Evolutionary conservation across 495 filamentous ascomycete genomes (phyloP).

Genomic region (Aspergillus incahuasiensis): DNA sequence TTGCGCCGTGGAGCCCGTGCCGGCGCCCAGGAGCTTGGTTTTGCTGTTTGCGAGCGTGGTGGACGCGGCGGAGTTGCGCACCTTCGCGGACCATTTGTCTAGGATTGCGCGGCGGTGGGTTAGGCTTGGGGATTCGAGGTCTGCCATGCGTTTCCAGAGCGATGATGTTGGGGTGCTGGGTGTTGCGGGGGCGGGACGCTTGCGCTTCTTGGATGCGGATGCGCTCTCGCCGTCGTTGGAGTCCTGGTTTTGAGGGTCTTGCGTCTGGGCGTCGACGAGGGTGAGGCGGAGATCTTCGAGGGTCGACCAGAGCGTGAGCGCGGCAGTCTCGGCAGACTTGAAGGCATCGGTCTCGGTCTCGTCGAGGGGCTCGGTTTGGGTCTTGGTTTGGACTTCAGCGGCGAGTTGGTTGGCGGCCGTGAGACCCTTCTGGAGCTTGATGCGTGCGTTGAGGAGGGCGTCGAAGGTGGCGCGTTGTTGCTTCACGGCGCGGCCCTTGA

Average conservation of each 20-base stretch:
- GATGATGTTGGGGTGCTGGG: conserved; percentile 45
- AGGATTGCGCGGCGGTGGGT: conserved; percentile 39
- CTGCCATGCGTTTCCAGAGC: conserved; percentile 70
- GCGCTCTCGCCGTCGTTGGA: too few species aligned
- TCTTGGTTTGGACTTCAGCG: too few species aligned
- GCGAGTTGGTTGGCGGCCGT: conserved; percentile 74
- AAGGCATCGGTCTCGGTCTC: conserved; percentile 44
- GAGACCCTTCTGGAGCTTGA: conserved; percentile 86
- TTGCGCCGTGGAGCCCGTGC: too few species aligned
- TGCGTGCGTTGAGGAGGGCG: conserved; percentile 76
- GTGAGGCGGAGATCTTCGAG: conserved; percentile 67
- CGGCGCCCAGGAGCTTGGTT: conserved; percentile 49
- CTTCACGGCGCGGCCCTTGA: conserved; percentile 82
- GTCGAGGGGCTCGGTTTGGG: conserved; percentile 23
- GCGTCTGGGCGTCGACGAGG: conserved; percentile 47
- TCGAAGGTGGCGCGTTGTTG: conserved; percentile 82
- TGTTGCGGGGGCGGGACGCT: conserved; percentile 46
- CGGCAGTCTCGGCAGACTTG: conserved; percentile 80
- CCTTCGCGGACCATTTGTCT: conserved; percentile 49
- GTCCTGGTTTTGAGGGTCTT: too few species aligned
- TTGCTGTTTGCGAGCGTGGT: conserved; percentile 28
- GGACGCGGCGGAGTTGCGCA: conserved; percentile 40
- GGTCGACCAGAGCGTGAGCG: conserved; percentile 79
- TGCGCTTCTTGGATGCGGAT: conserved; percentile 56
- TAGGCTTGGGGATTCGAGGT: conserved; percentile 52